Base-by-base conservation (phyloP, 768 basidiomycete species). In the Pisolithus orientalis region DNA sequence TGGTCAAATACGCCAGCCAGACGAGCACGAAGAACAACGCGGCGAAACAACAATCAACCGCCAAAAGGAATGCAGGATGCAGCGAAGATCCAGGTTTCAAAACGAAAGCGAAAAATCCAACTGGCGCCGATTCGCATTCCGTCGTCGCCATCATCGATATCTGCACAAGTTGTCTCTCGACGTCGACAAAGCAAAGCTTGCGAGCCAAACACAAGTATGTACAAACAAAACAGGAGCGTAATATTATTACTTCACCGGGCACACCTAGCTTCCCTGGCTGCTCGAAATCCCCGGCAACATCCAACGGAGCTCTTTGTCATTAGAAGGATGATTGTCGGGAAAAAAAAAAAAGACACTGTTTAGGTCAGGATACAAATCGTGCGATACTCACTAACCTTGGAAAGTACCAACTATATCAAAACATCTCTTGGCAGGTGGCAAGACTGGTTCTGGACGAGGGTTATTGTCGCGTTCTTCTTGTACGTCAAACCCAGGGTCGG, bases 61-160 rank as follows among this genome's bases (percentile, higher is more conserved):
- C 68, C 54, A 82, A 65, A 1, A 88, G 75, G 63, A 89, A 88
- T 0, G 73, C 76, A 0, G 87, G 86, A 53, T 87, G 69, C n/a
- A 89, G 69, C 2, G 87, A 85, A 2, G 87, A 90, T 24, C 89
- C 88, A 9, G 90, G 87, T 46, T 72, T 77, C 13, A 93, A 74
- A 52, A 93, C 73, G 54, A 76, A 72, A 17, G 76, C 67, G 54
- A 88, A 65, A 60, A 86, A 78, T 9, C 53, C 61, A 9, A 49
- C 24, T 34, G 28, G 53, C 25, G 55, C 49, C n/a, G 14, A 51
- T 40, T 61, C 56, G n/a, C 51, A 44, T 45, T 60, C 59, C 28
- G 64, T 50, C 10, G 65, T 28, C 61, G 67, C 66, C 49, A 50
- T 40, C 21, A 21, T 21, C 2, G 24, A 8, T 8, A 16, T 10